Base-by-base conservation (phyloP, 805 yeast genomes). In the Barnettozyma siamensis region DNA sequence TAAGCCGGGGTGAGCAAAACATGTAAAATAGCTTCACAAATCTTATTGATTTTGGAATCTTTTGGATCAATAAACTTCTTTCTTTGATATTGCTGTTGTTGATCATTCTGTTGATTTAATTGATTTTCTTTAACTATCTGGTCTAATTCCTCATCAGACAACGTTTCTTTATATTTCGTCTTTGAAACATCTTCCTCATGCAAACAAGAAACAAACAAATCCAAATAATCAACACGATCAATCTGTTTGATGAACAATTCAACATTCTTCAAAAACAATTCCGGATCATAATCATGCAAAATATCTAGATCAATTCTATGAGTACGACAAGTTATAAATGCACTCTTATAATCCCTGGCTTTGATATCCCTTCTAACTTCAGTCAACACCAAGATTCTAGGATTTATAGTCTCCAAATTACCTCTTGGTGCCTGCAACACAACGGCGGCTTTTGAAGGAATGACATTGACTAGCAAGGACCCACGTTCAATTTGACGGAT, bases 391-490 rank as follows among this genome's bases (percentile, higher is more conserved):
- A 93, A 80, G 35, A 93, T 84, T 60, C 99, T 74, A 12, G 99
- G 99, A 55, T 78, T 81, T 16, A 93, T 84, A 0, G 98, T 88
- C 62, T 93, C 99, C 50, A 93, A 66, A 55, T 93, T 93, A 46
- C 99, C 99, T 59, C 99, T 76, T 44, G 95, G 95, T 5, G 96
- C 96, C 61, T 93, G 96, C 40, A 93, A 68, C 4, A 87, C 79
- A 16, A 94, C 88, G 1, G 89, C 74, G 42, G 88, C 80, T 41
- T 77, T 83, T 0, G 91, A 77, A 1, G 97, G 96, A 54, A 88
- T 82, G 2, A 78, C 77, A 31, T 88, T 70, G 0, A 91, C 87
- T 36, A 93, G 63, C n/a, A 84, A 53, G 0, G 97, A 88, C 1
- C 99, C 98, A 49, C 96, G 73, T 63, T 93, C 99, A 40, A 93